Evolutionary conservation across 1,284 basidiomycete species (phyloP), one percentile per base, ranked within the genome.

Genomic region (Cutaneotrichosporon sp.): DNA sequence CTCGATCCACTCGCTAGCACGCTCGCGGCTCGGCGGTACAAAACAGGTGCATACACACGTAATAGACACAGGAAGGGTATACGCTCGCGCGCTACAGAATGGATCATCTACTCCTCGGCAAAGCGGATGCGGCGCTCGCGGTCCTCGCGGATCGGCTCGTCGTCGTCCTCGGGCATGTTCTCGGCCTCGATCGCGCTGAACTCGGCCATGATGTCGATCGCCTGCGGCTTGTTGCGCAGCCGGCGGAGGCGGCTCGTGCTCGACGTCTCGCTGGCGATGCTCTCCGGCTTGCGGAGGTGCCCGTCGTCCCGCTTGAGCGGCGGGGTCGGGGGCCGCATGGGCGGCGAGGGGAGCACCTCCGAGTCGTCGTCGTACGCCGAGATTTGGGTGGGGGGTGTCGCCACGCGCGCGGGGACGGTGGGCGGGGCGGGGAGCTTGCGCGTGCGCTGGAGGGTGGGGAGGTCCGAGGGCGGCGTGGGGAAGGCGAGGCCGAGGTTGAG

Each of bases 121-220:
- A 76, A 76, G 34, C 74, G 66, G 58, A 76, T 74, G 5, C 65
- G 67, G 16, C 70, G 55, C 25, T 71, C 67, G 51, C 74, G 64
- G 56, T 72, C 66, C 25, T 74, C 72, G 27, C 66, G 65, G 57
- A 76, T 68, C 20, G 65, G 69, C 50, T 71, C 69, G 45, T 70
- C 69, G 24, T 62, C 61, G n/a, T 51, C 53, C 13, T 33, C 43
- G 1, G 65, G 60, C 56, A 54, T 60, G 53, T 42, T 38, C 51
- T 66, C 69, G 22, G 63, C 67, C 52, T 69, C 67, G 38, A 63
- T 36, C 16, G 66, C 62, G 49, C 57, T 65, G 53, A 72, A 69
- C 59, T 76, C 74, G 50, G 70, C 63, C 71, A 72, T 65, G 25
- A 67, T 54, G 45, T 67, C 66, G 31, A 67, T 60, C 4, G 54